A percentile compares a stretch with the other conserved stretches of the same genome.
These are phyloP conservation scores for Flammula alnicola DNA, from an alignment of 1,284 basidiomycete species.

Conservation along the genomic window DNA sequence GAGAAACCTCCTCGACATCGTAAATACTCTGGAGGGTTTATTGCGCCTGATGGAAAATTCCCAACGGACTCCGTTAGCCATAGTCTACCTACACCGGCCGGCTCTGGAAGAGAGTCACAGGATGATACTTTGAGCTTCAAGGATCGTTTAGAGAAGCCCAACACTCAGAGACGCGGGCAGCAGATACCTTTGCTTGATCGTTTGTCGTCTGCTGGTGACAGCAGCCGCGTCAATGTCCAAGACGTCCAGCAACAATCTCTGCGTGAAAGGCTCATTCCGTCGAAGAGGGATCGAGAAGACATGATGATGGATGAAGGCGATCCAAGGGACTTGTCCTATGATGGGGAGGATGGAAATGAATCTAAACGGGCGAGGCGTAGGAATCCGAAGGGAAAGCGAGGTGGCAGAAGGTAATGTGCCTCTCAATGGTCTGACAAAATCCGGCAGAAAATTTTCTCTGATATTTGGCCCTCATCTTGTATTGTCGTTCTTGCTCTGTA, in stretches of 20 bases:
- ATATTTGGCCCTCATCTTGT: neutral
- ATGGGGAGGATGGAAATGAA: conserved; percentile 28
- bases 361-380: conserved; percentile 29
- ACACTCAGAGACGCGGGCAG: conserved; percentile 23
- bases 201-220: conserved; percentile 26
- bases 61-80: neutral
- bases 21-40: conserved; percentile 7
- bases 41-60: neutral
- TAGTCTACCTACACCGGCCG: neutral
- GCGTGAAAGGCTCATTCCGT: conserved; percentile 38
- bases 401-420: conserved; percentile 16
- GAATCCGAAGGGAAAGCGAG: conserved; percentile 26
- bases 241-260: conserved; percentile 27
- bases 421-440: neutral
- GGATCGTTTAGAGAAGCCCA: conserved; percentile 15
- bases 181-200: conserved; percentile 31
- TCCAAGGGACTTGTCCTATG: conserved; percentile 25
- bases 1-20: conserved; percentile 20
- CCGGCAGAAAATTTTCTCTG: neutral
- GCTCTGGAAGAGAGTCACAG: neutral
- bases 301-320: conserved; percentile 38
- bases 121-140: conserved; percentile 1
- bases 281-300: conserved; percentile 43
- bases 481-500: neutral
- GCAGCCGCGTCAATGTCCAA: conserved; percentile 6